Evolutionary conservation across 192 early-diverging fungal species (phyloP), one percentile per base, ranked within the genome.

Genomic region (Coemansia sp.): DNA sequence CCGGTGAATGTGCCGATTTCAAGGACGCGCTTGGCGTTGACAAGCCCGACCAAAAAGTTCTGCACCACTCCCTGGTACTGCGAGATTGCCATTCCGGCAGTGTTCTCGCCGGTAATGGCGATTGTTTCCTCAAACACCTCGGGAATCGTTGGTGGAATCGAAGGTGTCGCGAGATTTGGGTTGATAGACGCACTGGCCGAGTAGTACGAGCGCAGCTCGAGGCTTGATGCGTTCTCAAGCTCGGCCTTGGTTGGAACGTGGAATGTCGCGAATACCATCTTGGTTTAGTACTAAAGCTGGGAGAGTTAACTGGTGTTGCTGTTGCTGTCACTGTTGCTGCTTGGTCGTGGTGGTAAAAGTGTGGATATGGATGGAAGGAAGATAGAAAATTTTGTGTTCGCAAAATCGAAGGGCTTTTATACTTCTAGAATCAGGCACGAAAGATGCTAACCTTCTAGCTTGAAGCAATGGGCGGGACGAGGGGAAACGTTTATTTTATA

Each of bases 1-100:
- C 92, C 92, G 23, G 87, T 89, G 60, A 90, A 91, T 7, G 81
- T 81, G 0, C 90, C 92, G 45, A 93, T 79, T 39, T 93, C 90
- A 0, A 93, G 77, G 8, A 91, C 72, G 4, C 63, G 52, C 24
- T 72, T 66, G 21, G 90, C 88, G 4, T 74, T 73, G 11, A 83
- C 69, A 16, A 90, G 51, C 0, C 73, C 67, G 23, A 87, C 80
- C 3, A 89, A 59, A 51, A 85, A 76, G 24, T 68, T 68, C 15
- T 90, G 75, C 0, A 88, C 55, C 5, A 80, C 55, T 2, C 88
- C 88, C 59, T 88, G 87, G 16, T 76, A 63, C 5, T 71, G 51
- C 0, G 86, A 81, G 36, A 85, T 57, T 51, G 87, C 81, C 76
- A 86, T 84, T 48, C 68, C 26, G 0, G 85, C 73, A 0, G 52